Base-by-base conservation (phyloP, 2,329 filamentous ascomycete genomes). In the Microdochium trichocladiopsis region DNA sequence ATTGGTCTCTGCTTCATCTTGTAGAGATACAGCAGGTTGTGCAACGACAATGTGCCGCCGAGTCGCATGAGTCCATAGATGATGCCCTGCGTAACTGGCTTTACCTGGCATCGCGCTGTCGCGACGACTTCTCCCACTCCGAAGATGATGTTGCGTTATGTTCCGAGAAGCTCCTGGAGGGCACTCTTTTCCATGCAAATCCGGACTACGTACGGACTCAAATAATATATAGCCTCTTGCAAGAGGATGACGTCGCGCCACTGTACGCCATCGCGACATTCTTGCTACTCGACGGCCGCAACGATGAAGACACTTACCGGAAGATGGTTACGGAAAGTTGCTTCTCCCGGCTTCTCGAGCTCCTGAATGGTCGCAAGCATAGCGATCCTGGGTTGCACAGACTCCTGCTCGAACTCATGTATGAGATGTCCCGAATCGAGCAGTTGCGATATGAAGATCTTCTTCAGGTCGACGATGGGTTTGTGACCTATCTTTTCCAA, bases 361-460 rank as follows among this genome's bases (percentile, higher is more conserved):
- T 99, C 58, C 86, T 97, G 56, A 80, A 86, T 63, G 77, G 74
- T 45, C 79, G 80, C 56, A 78, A 77, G 57, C 79, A 86, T 37
- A 75, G 83, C 47, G 87, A 92, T 63, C 77, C 82, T 23, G 78
- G 82, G 50, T 75, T 97, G 55, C 90, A 96, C 70, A 83, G 87
- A 33, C 72, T 94, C 56, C 75, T 97, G 50, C 77, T 99, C 62
- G 88, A 96, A 69, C 74, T 99, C 52, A 79, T 96, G 65, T 99
- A 96, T 70, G 94, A 97, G 74, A 96, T 96, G 88, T 92, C 90
- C 47, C 82, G 95, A 55, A 90, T 97, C 66, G 91, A 97, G 69
- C 82, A 85, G 56, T 73, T 99, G 54, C 85, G 81, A 51, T 72
- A 79, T 55, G 83, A 90, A 58, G 93, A 99, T 66, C 72, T 99